phyloP scores from a whole-genome alignment of 768 basidiomycete genomes.

The Hemileccinum rubropunctum region DNA sequence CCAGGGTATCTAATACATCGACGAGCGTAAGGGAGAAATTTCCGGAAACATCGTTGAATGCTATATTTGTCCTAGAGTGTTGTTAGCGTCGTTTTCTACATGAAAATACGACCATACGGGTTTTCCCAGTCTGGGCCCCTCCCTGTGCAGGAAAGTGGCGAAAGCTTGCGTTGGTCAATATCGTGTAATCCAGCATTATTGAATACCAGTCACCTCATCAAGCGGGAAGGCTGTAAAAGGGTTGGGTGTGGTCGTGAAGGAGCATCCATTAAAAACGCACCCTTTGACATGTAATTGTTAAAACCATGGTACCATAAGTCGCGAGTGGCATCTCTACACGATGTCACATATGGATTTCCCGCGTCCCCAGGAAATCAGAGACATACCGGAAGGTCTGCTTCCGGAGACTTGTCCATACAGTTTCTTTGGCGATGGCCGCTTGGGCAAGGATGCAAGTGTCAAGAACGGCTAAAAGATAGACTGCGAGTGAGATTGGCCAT shows the following conservation, averaged over 20 bases:
- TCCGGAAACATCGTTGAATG: slow-evolving; percentile 88
- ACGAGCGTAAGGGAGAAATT: slow-evolving; percentile 87
- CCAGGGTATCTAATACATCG: slow-evolving; percentile 83
- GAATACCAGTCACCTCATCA: slow-evolving; percentile 62
- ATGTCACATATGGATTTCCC: not conserved
- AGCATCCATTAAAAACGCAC: slow-evolving; percentile 36
- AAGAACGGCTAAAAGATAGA: slow-evolving; percentile 38
- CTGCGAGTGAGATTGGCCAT: slow-evolving; percentile 47
- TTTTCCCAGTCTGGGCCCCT: slow-evolving; percentile 85
- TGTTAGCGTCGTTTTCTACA: slow-evolving; percentile 11
- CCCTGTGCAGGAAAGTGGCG: slow-evolving; percentile 82
- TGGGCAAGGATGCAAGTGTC: slow-evolving; percentile 23
- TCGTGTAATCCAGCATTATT: slow-evolving; percentile 1
- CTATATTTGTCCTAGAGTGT: slow-evolving; percentile 58
- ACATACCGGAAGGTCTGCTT: slow-evolving; percentile 57
- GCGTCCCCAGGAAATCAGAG: not conserved
- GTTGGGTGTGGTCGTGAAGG: slow-evolving; percentile 18
- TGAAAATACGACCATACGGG: slow-evolving; percentile 51
- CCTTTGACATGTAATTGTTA: slow-evolving; percentile 82
- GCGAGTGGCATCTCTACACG: slow-evolving; percentile 60
- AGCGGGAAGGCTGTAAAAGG: slow-evolving; percentile 67
- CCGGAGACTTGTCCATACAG: slow-evolving; percentile 55
- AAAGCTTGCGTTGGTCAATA: slow-evolving; percentile 51
- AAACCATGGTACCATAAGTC: slow-evolving; percentile 91
- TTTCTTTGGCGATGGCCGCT: slow-evolving; percentile 19